Conservation (phyloP, 225 moss, liverwort and hornwort species). For the Polytrichum commune region DNA sequence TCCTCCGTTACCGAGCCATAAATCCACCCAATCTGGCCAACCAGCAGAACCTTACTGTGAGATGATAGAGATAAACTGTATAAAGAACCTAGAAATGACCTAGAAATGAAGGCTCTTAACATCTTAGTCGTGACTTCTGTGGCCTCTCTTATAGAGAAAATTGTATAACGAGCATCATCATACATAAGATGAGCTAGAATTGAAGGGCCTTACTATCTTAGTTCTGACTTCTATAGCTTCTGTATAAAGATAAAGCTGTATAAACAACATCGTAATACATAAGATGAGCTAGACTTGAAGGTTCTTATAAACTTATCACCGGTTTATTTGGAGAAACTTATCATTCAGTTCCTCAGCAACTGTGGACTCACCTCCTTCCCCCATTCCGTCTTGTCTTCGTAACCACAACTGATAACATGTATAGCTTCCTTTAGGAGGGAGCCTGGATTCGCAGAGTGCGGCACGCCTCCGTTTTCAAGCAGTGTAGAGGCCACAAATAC, state of each 20-base stretch:
- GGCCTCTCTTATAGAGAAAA: no score
- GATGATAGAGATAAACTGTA: no score
- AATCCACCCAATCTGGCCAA: constrained; percentile 84
- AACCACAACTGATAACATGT: constrained; percentile 90
- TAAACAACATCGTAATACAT: no score
- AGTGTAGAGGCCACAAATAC: constrained; percentile 72
- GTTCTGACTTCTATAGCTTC: no score
- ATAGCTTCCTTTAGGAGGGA: constrained; percentile 85
- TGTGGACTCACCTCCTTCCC: constrained; percentile 68
- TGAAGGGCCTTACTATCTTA: no score
- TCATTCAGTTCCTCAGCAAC: background rate
- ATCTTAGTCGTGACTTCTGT: no score
- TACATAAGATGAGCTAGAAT: no score
- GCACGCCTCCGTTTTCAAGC: constrained; percentile 66
- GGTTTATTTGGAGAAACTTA: background rate
- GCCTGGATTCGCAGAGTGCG: constrained; percentile 56
- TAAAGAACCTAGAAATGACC: no score
- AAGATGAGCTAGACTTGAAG: no score
- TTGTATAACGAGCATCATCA: no score
- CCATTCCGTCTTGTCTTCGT: constrained; percentile 94
- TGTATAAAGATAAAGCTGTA: no score
- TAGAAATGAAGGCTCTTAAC: no score
- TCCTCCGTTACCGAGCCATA: constrained; percentile 94
- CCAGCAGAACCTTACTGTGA: background rate
- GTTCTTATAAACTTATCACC: background rate